Conservation (phyloP, 169 alveolate genomes). For the Babesia bovis region DNA sequence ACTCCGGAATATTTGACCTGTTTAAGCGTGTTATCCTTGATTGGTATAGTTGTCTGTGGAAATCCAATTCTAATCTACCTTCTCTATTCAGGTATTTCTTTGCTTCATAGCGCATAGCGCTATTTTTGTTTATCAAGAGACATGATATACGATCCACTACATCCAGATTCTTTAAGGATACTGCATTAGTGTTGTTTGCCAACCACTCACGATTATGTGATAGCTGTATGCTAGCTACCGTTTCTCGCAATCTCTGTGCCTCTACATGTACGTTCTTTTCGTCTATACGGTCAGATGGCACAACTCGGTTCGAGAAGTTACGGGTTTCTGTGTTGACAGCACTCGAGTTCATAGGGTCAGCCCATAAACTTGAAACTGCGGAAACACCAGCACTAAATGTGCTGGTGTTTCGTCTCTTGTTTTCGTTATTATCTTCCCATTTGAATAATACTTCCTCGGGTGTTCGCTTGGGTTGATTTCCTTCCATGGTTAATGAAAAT, state of each 20-base stretch:
- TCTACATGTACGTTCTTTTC: slow-evolving; percentile 7
- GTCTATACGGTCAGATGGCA: slow-evolving; percentile 1
- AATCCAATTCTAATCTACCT: slow-evolving; percentile 44
- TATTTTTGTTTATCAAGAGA: slow-evolving; percentile 33
- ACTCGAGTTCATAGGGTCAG: slow-evolving; percentile 11
- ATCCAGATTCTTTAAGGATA: slow-evolving; percentile 33
- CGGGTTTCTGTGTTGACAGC: slow-evolving; percentile 9
- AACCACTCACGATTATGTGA: slow-evolving; percentile 52
- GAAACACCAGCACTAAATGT: neutral
- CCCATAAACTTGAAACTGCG: neutral
- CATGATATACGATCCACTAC: slow-evolving; percentile 46
- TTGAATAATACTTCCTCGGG: slow-evolving; percentile 58
- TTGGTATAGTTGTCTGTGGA: slow-evolving; percentile 10
- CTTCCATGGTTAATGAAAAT: slow-evolving; percentile 36
- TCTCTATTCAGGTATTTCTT: slow-evolving; percentile 19
- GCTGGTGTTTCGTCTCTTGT: slow-evolving; percentile 8
- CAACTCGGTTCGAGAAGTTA: slow-evolving; percentile 1
- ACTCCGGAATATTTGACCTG: slow-evolving; percentile 25
- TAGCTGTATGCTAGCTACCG: slow-evolving; percentile 34
- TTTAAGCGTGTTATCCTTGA: slow-evolving; percentile 31
- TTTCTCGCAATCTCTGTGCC: slow-evolving; percentile 27
- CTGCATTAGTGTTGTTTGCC: slow-evolving; percentile 20
- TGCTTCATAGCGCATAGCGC: slow-evolving; percentile 37
- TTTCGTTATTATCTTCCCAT: slow-evolving; percentile 37
- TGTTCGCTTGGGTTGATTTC: slow-evolving; percentile 1